Conservation (phyloP, 2,329 filamentous ascomycete genomes). For the Cytospora piceae region DNA sequence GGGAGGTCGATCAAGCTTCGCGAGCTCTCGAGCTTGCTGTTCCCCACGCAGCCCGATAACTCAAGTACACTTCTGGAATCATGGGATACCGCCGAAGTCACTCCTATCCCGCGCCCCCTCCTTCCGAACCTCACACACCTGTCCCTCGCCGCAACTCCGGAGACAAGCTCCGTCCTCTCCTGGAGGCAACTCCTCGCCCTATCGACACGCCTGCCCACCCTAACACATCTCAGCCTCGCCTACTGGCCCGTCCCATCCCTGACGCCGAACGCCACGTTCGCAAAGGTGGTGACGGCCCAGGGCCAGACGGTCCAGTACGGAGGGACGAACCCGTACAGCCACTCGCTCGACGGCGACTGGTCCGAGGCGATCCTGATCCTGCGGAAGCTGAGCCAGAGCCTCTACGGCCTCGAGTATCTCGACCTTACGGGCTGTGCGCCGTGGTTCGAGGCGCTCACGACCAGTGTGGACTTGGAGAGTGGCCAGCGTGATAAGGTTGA, state of each 20-base stretch:
- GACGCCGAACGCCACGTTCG: slow-evolving; percentile 56
- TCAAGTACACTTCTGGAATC: slow-evolving; percentile 49
- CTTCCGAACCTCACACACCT: slow-evolving; percentile 64
- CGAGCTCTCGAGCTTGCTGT: slow-evolving; percentile 56
- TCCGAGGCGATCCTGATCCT: slow-evolving; percentile 61
- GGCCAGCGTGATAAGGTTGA: slow-evolving; percentile 54
- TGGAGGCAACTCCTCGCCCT: slow-evolving; percentile 63
- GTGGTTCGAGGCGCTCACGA: slow-evolving; percentile 57
- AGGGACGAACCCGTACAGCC: slow-evolving; percentile 61
- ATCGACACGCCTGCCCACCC: slow-evolving; percentile 53
- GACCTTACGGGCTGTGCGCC: slow-evolving; percentile 62
- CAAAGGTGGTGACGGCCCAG: slow-evolving; percentile 50
- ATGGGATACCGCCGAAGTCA: slow-evolving; percentile 52
- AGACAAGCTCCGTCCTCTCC: slow-evolving; percentile 43
- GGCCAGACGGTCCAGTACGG: slow-evolving; percentile 54
- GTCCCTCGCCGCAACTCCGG: slow-evolving; percentile 56
- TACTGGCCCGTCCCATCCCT: slow-evolving; percentile 65
- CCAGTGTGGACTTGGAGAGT: slow-evolving; percentile 25
- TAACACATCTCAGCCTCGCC: slow-evolving; percentile 65
- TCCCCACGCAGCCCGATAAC: slow-evolving; percentile 40
- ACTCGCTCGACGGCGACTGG: slow-evolving; percentile 62
- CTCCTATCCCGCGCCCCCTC: slow-evolving; percentile 42
- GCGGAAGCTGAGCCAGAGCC: slow-evolving; percentile 54
- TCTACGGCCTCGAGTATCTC: slow-evolving; percentile 64
- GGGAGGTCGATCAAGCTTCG: slow-evolving; percentile 56